Evolutionary conservation across 805 yeast species (phyloP), one percentile per base, ranked within the genome.

Genomic region (Wickerhamomyces bisporus): DNA sequence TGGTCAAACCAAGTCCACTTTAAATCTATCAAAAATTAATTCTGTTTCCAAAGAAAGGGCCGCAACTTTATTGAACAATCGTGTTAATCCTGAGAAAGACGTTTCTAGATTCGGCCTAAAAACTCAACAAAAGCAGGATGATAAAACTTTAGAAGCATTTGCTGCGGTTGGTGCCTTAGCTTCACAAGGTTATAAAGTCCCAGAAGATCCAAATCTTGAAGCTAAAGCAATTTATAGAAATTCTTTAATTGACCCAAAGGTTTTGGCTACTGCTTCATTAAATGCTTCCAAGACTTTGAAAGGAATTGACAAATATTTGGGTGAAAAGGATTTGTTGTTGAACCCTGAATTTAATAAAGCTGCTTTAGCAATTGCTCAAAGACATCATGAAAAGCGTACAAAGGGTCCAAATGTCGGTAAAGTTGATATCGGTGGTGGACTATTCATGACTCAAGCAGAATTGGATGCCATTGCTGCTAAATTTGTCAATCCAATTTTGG

Each of bases 401-500:
- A 67, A 70, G 1, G 26, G 33, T 26, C 37, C 40, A 44, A 57
- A 65, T 44, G 57, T 50, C 35, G 77, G 79, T 46, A 75, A 80
- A 58, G 67, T 87, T 50, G 71, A 86, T 53, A 64, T 91, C 45
- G 98, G 98, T 43, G 96, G 95, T 45, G 98, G 97, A 2, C 70
- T 86, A 41, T 75, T 72, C 53, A 77, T 91, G 73, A 69, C 84
- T 28, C 82, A 73, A 42, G 73, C 68, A 16, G 96, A 89, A 53
- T 75, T 93, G 44, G 82, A 86, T 46, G 72, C 72, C 36, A 75
- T 91, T 66, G 98, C 98, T 16, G 65, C 77, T 43, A 72, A 79
- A 33, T 70, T 85, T 53, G 95, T 93, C 41, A 71, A 75, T 48
- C 98, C 98, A 8, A 88, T 91, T 5, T 66, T 91, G 52, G 71